Conservation (phyloP, 2,329 filamentous ascomycete genomes). For the Fusarium nematophilum region DNA sequence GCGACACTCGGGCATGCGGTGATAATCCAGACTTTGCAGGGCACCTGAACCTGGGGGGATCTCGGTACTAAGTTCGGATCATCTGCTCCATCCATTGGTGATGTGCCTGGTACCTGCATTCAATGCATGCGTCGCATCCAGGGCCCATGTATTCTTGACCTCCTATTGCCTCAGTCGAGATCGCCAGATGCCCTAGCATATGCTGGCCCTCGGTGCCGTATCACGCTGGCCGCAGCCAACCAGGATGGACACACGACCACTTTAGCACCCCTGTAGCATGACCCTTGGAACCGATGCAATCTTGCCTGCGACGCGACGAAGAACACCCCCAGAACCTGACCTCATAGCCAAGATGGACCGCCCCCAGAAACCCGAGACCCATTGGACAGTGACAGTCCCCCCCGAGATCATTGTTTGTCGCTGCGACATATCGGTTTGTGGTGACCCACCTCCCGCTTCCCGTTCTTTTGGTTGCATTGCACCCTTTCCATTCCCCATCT, state of each 20-base stretch:
- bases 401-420: conserved; percentile 12
- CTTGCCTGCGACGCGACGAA: conserved; percentile 40
- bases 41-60: conserved; percentile 25
- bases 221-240: conserved; percentile 3
- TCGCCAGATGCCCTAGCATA: conserved; percentile 17
- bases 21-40: conserved; percentile 13
- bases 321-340: conserved; percentile 11
- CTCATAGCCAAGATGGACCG: conserved; percentile 29
- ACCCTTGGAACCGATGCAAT: conserved; percentile 47
- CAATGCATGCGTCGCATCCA: conserved; percentile 19
- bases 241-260: conserved; percentile 27
- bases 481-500: conserved; percentile 30
- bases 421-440: conserved; percentile 21
- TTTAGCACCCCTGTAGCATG: conserved; percentile 36
- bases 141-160: conserved; percentile 35
- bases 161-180: conserved; percentile 25
- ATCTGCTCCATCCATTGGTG: conserved; percentile 22
- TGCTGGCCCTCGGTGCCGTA: conserved; percentile 21
- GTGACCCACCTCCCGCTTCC: conserved; percentile 20
- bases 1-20: neutral
- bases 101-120: conserved; percentile 40
- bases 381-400: neutral
- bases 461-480: conserved; percentile 8
- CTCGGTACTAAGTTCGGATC: conserved; percentile 27
- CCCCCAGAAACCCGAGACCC: conserved; percentile 10